These are phyloP conservation scores for Populus simonii DNA, from an alignment of 345 rosid species.

Conservation along the genomic window DNA sequence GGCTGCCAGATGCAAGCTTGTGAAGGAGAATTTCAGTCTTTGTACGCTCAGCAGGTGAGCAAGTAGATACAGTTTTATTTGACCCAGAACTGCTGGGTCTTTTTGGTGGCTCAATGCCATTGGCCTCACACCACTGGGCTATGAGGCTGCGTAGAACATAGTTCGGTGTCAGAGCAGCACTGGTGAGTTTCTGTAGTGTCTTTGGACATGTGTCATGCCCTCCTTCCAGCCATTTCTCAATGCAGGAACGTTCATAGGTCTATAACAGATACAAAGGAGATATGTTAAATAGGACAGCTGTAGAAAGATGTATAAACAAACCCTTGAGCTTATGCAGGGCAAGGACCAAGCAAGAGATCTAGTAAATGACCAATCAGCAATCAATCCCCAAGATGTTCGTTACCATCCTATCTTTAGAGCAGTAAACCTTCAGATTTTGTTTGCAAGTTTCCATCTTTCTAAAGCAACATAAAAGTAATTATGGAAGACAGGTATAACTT, in stretches of 20 bases:
- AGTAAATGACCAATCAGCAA: neutral
- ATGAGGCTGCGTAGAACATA: conserved; percentile 93
- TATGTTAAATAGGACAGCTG: conserved; percentile 3
- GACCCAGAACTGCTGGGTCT: conserved; percentile 68
- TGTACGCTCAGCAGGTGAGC: conserved; percentile 68
- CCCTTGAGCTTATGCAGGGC: neutral
- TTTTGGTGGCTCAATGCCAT: conserved; percentile 85
- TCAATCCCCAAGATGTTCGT: neutral
- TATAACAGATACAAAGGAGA: conserved; percentile 33
- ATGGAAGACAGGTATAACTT: neutral
- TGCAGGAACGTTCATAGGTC: conserved; percentile 93
- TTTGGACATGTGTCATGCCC: conserved; percentile 92
- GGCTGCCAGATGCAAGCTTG: conserved; percentile 68
- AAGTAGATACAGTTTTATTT: conserved; percentile 53
- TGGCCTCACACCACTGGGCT: conserved; percentile 95
- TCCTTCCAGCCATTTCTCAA: conserved; percentile 92
- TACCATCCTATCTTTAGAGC: neutral
- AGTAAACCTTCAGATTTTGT: neutral
- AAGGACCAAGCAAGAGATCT: conserved; percentile 6
- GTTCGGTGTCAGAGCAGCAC: conserved; percentile 75
- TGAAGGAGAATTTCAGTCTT: conserved; percentile 70
- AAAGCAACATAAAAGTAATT: neutral
- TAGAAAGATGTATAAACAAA: neutral
- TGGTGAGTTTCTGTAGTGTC: conserved; percentile 74
- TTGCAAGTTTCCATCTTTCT: neutral